A percentile compares a stretch with the other conserved stretches of the same genome.
phyloP scores from a whole-genome alignment of 225 moss, liverwort and hornwort species.

The Marchantia polymorpha region DNA sequence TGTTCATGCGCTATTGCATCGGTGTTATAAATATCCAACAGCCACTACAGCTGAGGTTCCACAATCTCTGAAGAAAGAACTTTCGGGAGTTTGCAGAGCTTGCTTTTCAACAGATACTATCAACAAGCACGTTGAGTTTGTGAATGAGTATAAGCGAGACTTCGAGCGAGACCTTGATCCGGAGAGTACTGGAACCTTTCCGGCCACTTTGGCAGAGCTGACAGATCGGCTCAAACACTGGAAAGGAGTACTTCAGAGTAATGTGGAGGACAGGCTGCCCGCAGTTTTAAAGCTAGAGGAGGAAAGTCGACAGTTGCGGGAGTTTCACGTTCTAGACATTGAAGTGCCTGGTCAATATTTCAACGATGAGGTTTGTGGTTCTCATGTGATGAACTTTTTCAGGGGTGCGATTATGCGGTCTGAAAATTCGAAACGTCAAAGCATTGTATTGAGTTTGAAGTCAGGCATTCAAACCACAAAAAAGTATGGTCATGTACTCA shows the following conservation, averaged over 20 bases:
- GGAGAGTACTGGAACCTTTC: slow-evolving; percentile 95
- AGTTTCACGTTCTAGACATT: slow-evolving; percentile 97
- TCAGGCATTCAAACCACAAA: no score
- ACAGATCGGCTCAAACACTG: slow-evolving; percentile 92
- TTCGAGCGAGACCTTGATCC: slow-evolving; percentile 98
- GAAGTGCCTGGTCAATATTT: slow-evolving; percentile 99
- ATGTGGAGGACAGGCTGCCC: slow-evolving; percentile 95
- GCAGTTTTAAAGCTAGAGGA: slow-evolving; percentile 97
- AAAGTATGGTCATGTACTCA: no score
- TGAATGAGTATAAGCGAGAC: slow-evolving; percentile 96
- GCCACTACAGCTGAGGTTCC: slow-evolving; percentile 99
- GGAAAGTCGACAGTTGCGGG: slow-evolving; percentile 88
- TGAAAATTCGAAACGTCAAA: no score
- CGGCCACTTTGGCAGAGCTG: slow-evolving; percentile 88
- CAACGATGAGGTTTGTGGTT: slow-evolving; percentile 73
- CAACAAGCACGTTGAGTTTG: slow-evolving; percentile 98
- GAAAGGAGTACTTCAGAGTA: slow-evolving; percentile 95
- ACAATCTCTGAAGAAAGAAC: slow-evolving; percentile 94
- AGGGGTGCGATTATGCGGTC: no score
- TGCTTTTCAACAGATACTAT: slow-evolving; percentile 97
- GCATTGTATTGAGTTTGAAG: no score
- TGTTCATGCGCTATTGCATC: slow-evolving; percentile 90
- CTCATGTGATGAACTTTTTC: neutral
- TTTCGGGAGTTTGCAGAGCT: slow-evolving; percentile 97
- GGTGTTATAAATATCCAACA: slow-evolving; percentile 98